These are phyloP conservation scores for Arthrobotrys entomopaga DNA, from an alignment of 2,329 filamentous ascomycete genomes.

Conservation along the genomic window DNA sequence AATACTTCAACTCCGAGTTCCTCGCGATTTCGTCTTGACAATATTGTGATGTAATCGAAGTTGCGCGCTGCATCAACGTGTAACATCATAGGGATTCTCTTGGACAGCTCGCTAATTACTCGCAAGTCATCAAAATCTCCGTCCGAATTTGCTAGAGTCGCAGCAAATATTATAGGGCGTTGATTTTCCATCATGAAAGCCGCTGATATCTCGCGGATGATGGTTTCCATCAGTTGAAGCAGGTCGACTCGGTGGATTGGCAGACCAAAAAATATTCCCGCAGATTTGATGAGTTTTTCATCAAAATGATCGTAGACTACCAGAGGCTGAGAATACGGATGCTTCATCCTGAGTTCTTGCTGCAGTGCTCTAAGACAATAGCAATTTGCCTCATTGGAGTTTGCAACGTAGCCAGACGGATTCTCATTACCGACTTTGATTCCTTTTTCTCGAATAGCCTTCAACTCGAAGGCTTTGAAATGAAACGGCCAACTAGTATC, in stretches of 20 bases:
- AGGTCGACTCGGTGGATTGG: slow-evolving; percentile 13
- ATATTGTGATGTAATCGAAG: slow-evolving; percentile 40
- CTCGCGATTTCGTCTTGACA: slow-evolving; percentile 4
- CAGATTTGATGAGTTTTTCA: not conserved
- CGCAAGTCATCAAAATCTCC: slow-evolving; percentile 26
- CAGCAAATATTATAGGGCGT: slow-evolving; percentile 40
- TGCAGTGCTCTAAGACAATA: slow-evolving; percentile 43
- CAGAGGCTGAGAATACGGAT: not conserved
- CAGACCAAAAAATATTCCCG: slow-evolving; percentile 27
- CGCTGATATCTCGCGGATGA: not conserved
- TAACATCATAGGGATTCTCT: slow-evolving; percentile 18
- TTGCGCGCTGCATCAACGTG: slow-evolving; percentile 35
- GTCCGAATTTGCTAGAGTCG: slow-evolving; percentile 9
- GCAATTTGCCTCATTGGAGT: slow-evolving; percentile 32
- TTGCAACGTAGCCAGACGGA: slow-evolving; percentile 21
- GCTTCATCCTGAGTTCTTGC: slow-evolving; percentile 28
- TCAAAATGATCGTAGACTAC: slow-evolving; percentile 42
- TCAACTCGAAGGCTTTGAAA: slow-evolving; percentile 31
- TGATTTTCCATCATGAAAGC: too few relatives aligned
- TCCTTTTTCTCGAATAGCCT: slow-evolving; percentile 23
- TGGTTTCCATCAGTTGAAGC: not conserved
- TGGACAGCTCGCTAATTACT: slow-evolving; percentile 21
- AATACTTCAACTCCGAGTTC: slow-evolving; percentile 14
- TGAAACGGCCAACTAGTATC: slow-evolving; percentile 45
- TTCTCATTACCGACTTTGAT: slow-evolving; percentile 20